Evolutionary conservation across 1,284 basidiomycete genomes (phyloP), one percentile per base, ranked within the genome.

Genomic region (Singerocomus rubriflavus): DNA sequence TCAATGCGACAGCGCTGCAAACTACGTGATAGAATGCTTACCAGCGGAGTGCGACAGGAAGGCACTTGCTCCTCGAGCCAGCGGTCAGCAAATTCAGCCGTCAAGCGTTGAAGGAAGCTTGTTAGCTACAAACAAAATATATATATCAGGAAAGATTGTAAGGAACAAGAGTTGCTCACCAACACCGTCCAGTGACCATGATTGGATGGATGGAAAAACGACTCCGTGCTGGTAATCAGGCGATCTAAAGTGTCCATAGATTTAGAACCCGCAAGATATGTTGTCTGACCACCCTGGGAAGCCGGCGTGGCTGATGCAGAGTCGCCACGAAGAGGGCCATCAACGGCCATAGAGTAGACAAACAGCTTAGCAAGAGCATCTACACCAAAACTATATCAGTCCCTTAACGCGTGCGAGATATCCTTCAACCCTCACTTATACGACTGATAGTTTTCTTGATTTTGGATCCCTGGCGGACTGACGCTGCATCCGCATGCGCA

Each of bases 171-270:
- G 8, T 13, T 14, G 53, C 56, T 52, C 44, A 70, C 85, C 58
- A 72, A 85, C 81, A 75, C 88, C 79, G 86, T 84, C 85, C 88
- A 91, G 45, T 75, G 70, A 2, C 89, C 89, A 46, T 78, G 81
- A 64, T 88, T 91, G 3, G 91, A 89, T 5, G 92, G 92, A 67
- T 97, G 93, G 68, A 96, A 97, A 73, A 88, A 95, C 0, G 85
- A 88, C 67, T 99, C 97, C 6, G 90, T 93, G 55, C 92, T 95
- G 12, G 92, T 96, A 50, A 99, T 83, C 39, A 99, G 75, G 59
- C 85, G 86, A 57, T 93, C 88, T 26, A 99, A 75, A 25, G 93
- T 88, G 59, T 97, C 93, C 53, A 99, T 76, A 14, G 95, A 92
- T 63, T 83, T 89, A 5, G 89, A 94, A 8, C 97, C 96, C 0